These are phyloP conservation scores for Colletotrichum plurivorum DNA, from an alignment of 2,329 filamentous ascomycete genomes.

Conservation along the genomic window DNA sequence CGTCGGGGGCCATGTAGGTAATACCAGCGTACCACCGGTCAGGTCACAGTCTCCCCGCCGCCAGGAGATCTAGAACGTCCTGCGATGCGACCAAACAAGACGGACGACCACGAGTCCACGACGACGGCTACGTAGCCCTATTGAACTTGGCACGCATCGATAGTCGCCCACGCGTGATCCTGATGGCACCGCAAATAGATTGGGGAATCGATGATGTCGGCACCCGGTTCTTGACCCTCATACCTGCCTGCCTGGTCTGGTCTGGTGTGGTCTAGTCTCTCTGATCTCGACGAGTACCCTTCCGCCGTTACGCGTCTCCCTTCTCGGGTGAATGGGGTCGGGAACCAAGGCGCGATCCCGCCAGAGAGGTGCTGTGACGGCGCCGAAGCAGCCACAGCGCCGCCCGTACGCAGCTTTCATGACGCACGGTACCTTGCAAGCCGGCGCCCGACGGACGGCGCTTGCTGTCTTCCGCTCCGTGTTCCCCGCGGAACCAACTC, in stretches of 20 bases:
- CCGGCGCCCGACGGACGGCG: too few species aligned
- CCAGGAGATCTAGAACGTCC: background rate
- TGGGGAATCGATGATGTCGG: too few species aligned
- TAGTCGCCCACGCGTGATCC: background rate
- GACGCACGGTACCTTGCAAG: background rate
- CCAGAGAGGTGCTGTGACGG: background rate
- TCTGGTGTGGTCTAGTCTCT: too few species aligned
- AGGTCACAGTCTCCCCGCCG: too few species aligned
- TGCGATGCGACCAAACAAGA: slow-evolving; percentile 9
- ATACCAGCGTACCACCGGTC: slow-evolving; percentile 13
- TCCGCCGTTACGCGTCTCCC: too few species aligned
- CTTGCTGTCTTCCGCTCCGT: too few species aligned
- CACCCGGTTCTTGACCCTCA: too few species aligned
- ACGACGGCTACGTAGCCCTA: background rate
- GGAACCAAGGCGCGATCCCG: background rate
- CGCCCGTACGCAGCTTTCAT: slow-evolving; percentile 2
- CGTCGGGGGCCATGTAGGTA: slow-evolving; percentile 15
- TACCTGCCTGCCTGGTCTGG: too few species aligned
- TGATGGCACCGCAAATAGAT: slow-evolving; percentile 10
- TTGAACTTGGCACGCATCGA: background rate
- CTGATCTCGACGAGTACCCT: too few species aligned
- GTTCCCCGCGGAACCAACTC: too few species aligned
- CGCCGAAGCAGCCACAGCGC: background rate
- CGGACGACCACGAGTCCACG: too few species aligned
- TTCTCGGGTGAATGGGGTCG: too few species aligned